phyloP scores from a whole-genome alignment of 352 stramenopile species.

The Pythium coloratum region DNA sequence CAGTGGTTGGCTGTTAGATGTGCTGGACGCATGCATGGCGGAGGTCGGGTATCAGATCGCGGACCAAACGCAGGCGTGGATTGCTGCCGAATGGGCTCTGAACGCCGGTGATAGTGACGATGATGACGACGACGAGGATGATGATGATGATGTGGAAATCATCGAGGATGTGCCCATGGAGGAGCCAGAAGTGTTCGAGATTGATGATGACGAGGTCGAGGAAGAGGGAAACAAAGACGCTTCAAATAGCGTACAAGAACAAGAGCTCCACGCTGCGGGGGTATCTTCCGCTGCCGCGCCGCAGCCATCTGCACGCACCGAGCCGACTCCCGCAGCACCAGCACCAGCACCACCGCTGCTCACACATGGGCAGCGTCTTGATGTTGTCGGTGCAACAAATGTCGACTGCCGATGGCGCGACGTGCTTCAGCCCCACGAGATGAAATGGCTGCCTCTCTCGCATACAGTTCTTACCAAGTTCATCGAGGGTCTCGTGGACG shows the following conservation, averaged over 20 bases:
- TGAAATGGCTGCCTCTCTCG: slow-evolving; percentile 43
- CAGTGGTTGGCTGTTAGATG: slow-evolving; percentile 30
- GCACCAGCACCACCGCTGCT: neutral
- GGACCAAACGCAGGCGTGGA: slow-evolving; percentile 57
- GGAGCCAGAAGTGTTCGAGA: slow-evolving; percentile 10
- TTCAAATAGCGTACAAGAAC: too few relatives aligned
- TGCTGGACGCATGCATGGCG: slow-evolving; percentile 30
- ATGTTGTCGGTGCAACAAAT: slow-evolving; percentile 3
- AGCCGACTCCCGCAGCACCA: neutral
- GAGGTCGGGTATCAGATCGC: slow-evolving; percentile 55
- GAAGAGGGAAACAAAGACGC: neutral
- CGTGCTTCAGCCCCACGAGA: slow-evolving; percentile 27
- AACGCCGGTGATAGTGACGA: neutral
- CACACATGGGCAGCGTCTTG: neutral
- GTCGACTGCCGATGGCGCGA: slow-evolving; percentile 42
- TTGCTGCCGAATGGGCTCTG: slow-evolving; percentile 1
- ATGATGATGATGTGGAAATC: slow-evolving; percentile 7
- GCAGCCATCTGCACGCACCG: neutral
- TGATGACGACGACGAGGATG: slow-evolving; percentile 12
- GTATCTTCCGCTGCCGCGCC: too few relatives aligned
- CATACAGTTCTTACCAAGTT: slow-evolving; percentile 35
- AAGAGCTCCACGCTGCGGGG: neutral
- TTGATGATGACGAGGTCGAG: slow-evolving; percentile 19
- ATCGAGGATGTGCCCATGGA: slow-evolving; percentile 6
- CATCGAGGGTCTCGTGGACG: slow-evolving; percentile 37